A percentile compares a stretch with the other conserved stretches of the same genome.
These are phyloP conservation scores for Leishmania tropica DNA, from an alignment of 208 protist species.

Conservation along the genomic window DNA sequence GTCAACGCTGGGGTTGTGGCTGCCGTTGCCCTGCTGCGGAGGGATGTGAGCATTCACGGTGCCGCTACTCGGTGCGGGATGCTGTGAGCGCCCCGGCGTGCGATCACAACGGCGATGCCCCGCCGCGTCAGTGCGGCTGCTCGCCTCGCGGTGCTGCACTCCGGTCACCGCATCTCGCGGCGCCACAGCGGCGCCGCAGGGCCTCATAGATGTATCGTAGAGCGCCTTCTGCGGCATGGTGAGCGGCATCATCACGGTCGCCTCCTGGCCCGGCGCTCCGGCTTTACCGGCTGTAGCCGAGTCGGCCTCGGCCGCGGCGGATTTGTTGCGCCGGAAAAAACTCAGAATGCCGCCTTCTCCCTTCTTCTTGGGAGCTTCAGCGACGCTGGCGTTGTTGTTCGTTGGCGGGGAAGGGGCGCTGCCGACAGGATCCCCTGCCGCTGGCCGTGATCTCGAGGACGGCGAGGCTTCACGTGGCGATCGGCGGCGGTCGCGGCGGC, in stretches of 20 bases:
- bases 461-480: not conserved
- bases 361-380: conserved; percentile 12
- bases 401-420: not conserved
- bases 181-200: not conserved
- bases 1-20: not conserved
- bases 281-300: not conserved
- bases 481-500: conserved; percentile 7
- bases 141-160: not conserved
- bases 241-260: not conserved
- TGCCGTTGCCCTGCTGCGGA: conserved; percentile 1
- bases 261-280: not conserved
- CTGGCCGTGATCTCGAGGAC: not conserved
- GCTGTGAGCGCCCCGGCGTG: not conserved
- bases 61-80: not conserved
- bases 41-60: not conserved
- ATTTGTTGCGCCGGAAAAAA: conserved; percentile 28
- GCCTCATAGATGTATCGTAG: not conserved
- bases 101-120: conserved; percentile 1
- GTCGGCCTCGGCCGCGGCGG: not conserved
- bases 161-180: conserved; percentile 5
- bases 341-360: conserved; percentile 12
- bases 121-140: not conserved
- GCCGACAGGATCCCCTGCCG: not conserved
- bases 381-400: not conserved
- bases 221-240: conserved; percentile 19